These are phyloP conservation scores for Eutrema heterophyllum DNA, from an alignment of 345 rosid species.

Conservation along the genomic window DNA sequence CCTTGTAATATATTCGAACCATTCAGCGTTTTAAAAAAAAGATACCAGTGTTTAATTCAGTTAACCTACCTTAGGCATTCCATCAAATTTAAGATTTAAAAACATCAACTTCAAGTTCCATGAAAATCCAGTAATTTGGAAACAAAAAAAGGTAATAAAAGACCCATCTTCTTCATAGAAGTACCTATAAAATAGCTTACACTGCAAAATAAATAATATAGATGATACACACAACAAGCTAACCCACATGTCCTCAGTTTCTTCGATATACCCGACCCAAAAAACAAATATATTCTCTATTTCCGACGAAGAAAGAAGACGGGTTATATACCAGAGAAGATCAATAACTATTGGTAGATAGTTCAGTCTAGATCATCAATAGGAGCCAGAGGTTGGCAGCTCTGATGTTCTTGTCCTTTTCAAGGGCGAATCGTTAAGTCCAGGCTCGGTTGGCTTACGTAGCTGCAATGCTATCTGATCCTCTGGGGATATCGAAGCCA, in stretches of 20 bases:
- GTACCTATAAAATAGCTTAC: background rate
- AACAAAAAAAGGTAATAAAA: background rate
- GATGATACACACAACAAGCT: conserved; percentile 20
- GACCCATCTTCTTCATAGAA: background rate
- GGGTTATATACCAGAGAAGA: conserved; percentile 4
- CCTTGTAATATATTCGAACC: no score
- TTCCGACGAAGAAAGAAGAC: background rate
- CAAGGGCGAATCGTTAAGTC: background rate
- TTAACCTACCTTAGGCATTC: no score
- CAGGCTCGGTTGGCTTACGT: conserved; percentile 19
- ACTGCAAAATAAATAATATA: background rate
- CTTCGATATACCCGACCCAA: background rate
- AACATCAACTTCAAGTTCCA: background rate
- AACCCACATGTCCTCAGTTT: conserved; percentile 5
- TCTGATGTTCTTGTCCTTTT: conserved; percentile 8
- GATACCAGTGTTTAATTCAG: no score
- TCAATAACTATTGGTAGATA: background rate
- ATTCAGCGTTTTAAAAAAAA: no score
- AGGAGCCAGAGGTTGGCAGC: background rate
- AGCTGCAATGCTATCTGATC: conserved; percentile 32
- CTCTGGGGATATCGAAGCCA: conserved; percentile 42
- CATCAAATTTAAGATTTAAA: background rate
- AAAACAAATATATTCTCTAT: background rate
- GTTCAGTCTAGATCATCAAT: background rate
- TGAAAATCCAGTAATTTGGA: background rate